Evolutionary conservation across 148 eudicot species (phyloP).

Genomic region (Persicaria maculosa): DNA sequence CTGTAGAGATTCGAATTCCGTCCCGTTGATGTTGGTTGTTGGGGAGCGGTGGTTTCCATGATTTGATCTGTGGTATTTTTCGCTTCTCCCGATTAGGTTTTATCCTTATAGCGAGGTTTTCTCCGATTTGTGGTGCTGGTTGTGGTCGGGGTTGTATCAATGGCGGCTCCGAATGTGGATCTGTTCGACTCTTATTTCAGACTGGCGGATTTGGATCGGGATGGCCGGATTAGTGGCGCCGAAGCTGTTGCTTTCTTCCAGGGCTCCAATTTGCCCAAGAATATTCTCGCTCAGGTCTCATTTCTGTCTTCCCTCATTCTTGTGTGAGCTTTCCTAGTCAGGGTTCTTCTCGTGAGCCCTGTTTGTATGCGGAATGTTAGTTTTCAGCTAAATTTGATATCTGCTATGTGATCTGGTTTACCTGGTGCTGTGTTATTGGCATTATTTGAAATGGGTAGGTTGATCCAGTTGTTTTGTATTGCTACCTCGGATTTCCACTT

Average conservation of each 20-base stretch:
- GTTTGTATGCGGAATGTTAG: neutral
- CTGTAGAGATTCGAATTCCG: neutral
- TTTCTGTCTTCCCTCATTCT: neutral
- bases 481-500: neutral
- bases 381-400: neutral
- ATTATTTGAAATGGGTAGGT: neutral
- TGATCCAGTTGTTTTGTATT: neutral
- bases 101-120: neutral
- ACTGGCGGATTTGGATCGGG: constrained; percentile 88
- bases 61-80: neutral
- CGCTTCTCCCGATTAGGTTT: neutral
- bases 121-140: neutral
- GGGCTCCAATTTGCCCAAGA: constrained; percentile 69
- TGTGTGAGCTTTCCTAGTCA: neutral
- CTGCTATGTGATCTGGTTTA: neutral
- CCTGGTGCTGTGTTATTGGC: neutral
- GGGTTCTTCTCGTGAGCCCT: neutral
- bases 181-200: constrained; percentile 78
- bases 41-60: neutral
- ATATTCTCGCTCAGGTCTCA: constrained; percentile 81
- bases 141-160: constrained; percentile 10
- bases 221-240: constrained; percentile 83
- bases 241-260: constrained; percentile 89
- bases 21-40: neutral
- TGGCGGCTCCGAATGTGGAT: constrained; percentile 60